These are phyloP conservation scores for Chlorokybus atmophyticus DNA, from an alignment of 139 green algal genomes.

Conservation along the genomic window DNA sequence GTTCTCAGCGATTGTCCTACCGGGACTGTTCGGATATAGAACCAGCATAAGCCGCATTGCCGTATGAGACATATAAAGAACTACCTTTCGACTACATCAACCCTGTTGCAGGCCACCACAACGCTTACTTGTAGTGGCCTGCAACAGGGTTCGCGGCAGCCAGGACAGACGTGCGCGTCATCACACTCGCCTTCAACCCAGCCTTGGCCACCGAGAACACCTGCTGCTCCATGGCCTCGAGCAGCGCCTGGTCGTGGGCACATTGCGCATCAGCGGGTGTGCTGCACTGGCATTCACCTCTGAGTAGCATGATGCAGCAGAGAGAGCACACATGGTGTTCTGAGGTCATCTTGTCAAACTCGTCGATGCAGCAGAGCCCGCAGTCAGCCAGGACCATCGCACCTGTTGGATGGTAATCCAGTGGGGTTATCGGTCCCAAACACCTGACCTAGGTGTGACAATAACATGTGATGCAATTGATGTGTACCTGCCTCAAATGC, in stretches of 20 bases:
- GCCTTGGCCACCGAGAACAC: constrained; percentile 78
- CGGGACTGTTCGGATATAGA: constrained; percentile 16
- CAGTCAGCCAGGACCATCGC: constrained; percentile 71
- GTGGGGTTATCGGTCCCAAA: too few species aligned
- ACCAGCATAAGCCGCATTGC: too few species aligned
- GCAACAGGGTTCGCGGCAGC: constrained; percentile 77
- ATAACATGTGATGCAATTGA: too few species aligned
- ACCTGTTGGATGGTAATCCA: too few species aligned
- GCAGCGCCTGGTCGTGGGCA: constrained; percentile 48
- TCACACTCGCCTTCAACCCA: constrained; percentile 69
- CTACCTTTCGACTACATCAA: too few species aligned
- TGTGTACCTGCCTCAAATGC: constrained; percentile 17
- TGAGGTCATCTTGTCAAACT: constrained; percentile 83
- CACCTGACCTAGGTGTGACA: too few species aligned
- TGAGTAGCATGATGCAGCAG: too few species aligned
- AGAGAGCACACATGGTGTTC: background rate
- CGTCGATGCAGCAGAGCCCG: constrained; percentile 79
- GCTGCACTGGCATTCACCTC: too few species aligned
- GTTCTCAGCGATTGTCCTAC: constrained; percentile 65
- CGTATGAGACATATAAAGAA: too few species aligned
- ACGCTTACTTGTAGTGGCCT: constrained; percentile 59
- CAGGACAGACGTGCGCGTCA: constrained; percentile 72
- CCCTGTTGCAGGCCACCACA: too few species aligned
- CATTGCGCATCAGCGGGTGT: too few species aligned
- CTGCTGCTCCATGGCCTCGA: constrained; percentile 91